Conservation (phyloP, 2,329 filamentous ascomycete species). For the Plectosphaerella cucumerina region DNA sequence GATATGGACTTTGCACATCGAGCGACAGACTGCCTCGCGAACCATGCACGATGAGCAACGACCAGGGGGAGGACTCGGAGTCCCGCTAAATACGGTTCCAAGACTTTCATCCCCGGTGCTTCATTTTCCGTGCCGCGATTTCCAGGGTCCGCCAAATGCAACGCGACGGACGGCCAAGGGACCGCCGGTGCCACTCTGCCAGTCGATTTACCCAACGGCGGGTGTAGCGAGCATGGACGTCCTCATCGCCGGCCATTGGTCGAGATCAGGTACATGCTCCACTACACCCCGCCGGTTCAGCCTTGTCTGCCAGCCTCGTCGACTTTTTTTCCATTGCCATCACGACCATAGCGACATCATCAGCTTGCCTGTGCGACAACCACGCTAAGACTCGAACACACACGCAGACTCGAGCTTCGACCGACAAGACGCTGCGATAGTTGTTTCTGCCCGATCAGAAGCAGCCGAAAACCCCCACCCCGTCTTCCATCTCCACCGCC, state of each 20-base stretch:
- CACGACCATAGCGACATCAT: neutral
- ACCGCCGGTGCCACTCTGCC: no score
- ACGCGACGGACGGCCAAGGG: neutral
- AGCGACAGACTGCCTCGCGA: no score
- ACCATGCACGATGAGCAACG: no score
- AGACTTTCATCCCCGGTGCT: no score
- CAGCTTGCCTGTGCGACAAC: no score
- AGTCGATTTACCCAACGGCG: neutral
- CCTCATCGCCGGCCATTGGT: neutral
- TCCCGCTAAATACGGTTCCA: no score
- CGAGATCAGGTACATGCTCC: neutral
- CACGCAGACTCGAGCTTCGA: neutral
- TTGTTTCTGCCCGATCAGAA: neutral
- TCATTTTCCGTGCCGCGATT: neutral
- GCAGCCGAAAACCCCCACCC: no score
- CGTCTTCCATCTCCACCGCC: neutral
- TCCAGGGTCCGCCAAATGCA: no score
- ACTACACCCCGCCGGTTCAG: conserved; percentile 4
- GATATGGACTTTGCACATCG: no score
- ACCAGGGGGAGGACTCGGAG: no score
- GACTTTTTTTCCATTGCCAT: neutral
- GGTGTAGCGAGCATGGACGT: neutral
- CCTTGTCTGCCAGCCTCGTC: conserved; percentile 1
- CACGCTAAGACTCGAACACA: neutral
- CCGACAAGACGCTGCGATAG: no score